Base-by-base conservation (phyloP, 805 yeast species). In the Clavispora vitiphila region DNA sequence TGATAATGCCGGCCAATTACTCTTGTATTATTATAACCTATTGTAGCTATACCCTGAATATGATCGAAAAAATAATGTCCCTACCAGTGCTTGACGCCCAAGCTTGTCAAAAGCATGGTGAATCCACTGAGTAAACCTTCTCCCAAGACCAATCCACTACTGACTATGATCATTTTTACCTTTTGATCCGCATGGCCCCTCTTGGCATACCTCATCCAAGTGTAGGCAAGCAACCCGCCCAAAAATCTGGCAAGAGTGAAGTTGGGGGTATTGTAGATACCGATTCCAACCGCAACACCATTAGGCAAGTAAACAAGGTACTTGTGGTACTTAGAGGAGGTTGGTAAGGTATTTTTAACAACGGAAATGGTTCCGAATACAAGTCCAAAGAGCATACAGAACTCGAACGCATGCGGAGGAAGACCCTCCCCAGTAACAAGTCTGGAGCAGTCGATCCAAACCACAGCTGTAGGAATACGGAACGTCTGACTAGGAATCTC, bases 251-350 rank as follows among this genome's bases (percentile, higher is more conserved):
- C 98, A 35, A 91, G 69, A 0, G 98, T 93, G 64, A 91, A 93
- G 37, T 88, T 82, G 3, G 99, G 98, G 0, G 90, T 75, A 60
- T 93, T 93, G 62, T 91, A 93, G 47, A 91, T 88, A 14, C 99
- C 98, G 39, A 91, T 85, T 1, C 99, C 99, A 14, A 90, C 96
- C 2, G 99, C 97, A 21, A 93, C 95, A 10, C 99, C 99, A 18
- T 88, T 82, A 1, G 99, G 99, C 21, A 91, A 64, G 65, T 75
- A 86, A 2, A 72, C 64, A 43, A 78, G 53, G 42, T 69, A 70
- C 37, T 62, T 64, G 38, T 71, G 66, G 41, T 58, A 61, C 34
- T 54, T 60, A 34, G 65, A 61, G 8, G 62, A 51, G 38, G 74
- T 71, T 12, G 80, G 71, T 4, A 81, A 49, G 1, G 76, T 60